phyloP scores from a whole-genome alignment of 805 yeast genomes.

The Cyberlindnera saturnus region DNA sequence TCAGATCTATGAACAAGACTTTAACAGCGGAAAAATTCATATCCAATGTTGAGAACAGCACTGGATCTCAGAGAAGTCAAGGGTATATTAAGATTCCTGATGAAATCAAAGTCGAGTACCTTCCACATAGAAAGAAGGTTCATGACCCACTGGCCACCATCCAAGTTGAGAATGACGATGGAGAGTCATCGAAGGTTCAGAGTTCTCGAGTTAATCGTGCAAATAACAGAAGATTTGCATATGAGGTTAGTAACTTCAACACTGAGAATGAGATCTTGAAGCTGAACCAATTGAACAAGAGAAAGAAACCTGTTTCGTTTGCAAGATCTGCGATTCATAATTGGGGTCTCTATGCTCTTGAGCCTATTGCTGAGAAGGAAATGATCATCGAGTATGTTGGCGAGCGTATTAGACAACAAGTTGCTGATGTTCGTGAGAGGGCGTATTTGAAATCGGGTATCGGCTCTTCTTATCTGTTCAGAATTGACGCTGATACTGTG shows the following conservation, averaged over 20 bases:
- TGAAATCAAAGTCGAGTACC: constrained; percentile 61
- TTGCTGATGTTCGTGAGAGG: constrained; percentile 88
- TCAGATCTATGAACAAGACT: constrained; percentile 4
- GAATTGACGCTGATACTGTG: constrained; percentile 90
- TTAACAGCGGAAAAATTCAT: constrained; percentile 14
- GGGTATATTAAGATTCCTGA: constrained; percentile 75
- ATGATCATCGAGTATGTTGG: constrained; percentile 99
- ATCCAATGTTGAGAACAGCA: constrained; percentile 29
- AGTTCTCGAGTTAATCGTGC: constrained; percentile 86
- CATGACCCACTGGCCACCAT: constrained; percentile 69
- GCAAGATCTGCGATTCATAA: constrained; percentile 96
- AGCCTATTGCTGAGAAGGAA: constrained; percentile 91
- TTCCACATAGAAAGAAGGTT: constrained; percentile 73
- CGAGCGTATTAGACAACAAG: constrained; percentile 86
- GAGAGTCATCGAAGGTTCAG: constrained; percentile 38
- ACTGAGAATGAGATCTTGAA: constrained; percentile 77
- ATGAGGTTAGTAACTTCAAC: constrained; percentile 80
- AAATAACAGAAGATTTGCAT: constrained; percentile 80
- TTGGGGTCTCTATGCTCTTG: constrained; percentile 96
- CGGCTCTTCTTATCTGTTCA: constrained; percentile 88
- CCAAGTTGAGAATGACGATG: constrained; percentile 54
- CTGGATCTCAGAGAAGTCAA: constrained; percentile 65
- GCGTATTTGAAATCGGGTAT: constrained; percentile 84
- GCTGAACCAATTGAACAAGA: constrained; percentile 79
- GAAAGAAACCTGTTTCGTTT: constrained; percentile 93